Percentiles rank a stretch among this genome's conserved stretches.
Evolutionary conservation across 2,329 filamentous ascomycete genomes (phyloP).

Genomic region (Trichoderma hamatum): DNA sequence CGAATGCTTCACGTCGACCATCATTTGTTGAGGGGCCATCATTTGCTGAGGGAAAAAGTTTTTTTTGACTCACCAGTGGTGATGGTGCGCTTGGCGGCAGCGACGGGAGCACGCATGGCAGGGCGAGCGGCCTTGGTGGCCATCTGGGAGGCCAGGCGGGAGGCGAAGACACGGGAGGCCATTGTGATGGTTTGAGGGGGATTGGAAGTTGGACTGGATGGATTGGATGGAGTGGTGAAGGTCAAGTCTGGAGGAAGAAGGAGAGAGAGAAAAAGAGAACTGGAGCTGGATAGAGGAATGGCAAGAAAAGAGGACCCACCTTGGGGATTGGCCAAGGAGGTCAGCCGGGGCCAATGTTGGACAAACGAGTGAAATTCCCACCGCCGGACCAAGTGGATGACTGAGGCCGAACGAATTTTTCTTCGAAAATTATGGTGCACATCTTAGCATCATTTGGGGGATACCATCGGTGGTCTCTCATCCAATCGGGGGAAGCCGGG

Average conservation of each 20-base stretch:
- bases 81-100: constrained; percentile 75
- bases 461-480: constrained; percentile 36
- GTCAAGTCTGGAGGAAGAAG: constrained; percentile 37
- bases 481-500: constrained; percentile 43
- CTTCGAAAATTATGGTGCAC: constrained; percentile 32
- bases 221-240: constrained; percentile 39
- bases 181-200: constrained; percentile 66
- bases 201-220: constrained; percentile 36
- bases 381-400: constrained; percentile 29
- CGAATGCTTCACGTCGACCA: background rate
- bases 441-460: constrained; percentile 33
- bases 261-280: constrained; percentile 41
- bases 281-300: constrained; percentile 42
- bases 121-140: constrained; percentile 78
- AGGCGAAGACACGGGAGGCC: constrained; percentile 78
- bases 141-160: constrained; percentile 76
- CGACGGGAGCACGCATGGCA: constrained; percentile 66
- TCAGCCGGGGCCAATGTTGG: constrained; percentile 42
- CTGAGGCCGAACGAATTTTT: constrained; percentile 24
- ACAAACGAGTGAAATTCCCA: constrained; percentile 41
- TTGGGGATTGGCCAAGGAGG: constrained; percentile 37
- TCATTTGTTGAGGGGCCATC: constrained; percentile 22
- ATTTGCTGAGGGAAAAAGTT: constrained; percentile 35
- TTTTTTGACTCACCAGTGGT: constrained; percentile 64
- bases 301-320: constrained; percentile 47